These are phyloP conservation scores for Colletotrichum tropicale DNA, from an alignment of 2,329 filamentous ascomycete species.

Conservation along the genomic window DNA sequence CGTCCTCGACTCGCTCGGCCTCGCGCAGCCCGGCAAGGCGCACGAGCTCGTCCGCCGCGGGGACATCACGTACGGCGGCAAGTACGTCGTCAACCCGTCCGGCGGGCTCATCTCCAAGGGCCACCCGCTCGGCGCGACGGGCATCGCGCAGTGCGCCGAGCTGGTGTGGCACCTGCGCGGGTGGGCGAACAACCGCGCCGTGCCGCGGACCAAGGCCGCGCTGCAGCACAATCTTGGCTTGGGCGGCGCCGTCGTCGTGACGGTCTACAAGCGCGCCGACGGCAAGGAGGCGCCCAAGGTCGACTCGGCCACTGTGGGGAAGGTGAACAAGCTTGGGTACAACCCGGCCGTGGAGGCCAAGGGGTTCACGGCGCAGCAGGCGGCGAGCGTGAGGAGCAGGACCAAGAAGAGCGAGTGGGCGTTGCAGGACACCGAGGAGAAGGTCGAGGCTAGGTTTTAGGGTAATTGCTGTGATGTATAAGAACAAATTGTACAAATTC, in stretches of 20 bases:
- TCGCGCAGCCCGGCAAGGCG: conserved; percentile 80
- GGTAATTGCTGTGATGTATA: background rate
- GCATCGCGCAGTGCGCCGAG: conserved; percentile 95
- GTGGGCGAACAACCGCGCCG: conserved; percentile 89
- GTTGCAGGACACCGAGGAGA: conserved; percentile 64
- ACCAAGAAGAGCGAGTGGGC: conserved; percentile 73
- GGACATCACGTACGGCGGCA: conserved; percentile 89
- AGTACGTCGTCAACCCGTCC: conserved; percentile 87
- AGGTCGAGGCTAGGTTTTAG: conserved; percentile 43
- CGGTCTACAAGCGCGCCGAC: conserved; percentile 86
- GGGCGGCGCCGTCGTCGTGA: conserved; percentile 88
- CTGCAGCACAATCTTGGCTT: conserved; percentile 94
- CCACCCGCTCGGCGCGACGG: conserved; percentile 90
- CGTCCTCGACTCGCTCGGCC: conserved; percentile 82
- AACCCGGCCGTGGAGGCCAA: conserved; percentile 91
- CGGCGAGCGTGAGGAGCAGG: conserved; percentile 72
- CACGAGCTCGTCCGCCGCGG: conserved; percentile 88
- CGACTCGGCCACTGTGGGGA: conserved; percentile 67
- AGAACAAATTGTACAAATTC: background rate
- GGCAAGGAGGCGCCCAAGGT: conserved; percentile 67
- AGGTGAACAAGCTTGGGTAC: conserved; percentile 76
- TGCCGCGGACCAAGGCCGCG: conserved; percentile 71
- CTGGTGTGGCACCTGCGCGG: conserved; percentile 94
- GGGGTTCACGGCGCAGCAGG: conserved; percentile 84
- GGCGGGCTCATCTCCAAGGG: conserved; percentile 96